Conservation (phyloP, 2,329 filamentous ascomycete species). For the Fusarium fujikuroi region DNA sequence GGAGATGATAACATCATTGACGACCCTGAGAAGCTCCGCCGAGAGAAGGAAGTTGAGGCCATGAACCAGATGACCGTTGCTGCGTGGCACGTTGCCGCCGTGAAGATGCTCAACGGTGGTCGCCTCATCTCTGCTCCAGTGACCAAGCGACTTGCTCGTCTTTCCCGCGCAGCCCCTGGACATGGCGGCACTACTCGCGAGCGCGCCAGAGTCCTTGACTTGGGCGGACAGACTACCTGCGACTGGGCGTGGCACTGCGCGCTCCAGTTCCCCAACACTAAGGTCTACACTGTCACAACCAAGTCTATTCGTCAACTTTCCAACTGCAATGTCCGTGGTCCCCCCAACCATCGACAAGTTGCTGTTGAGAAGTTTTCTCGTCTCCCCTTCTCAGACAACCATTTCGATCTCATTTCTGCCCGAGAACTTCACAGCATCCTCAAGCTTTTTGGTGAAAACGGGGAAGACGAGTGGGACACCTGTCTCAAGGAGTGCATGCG, state of each 20-base stretch:
- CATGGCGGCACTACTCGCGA: conserved; percentile 58
- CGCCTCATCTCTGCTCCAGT: conserved; percentile 72
- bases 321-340: conserved; percentile 82
- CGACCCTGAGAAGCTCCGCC: conserved; percentile 70
- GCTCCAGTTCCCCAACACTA: conserved; percentile 83
- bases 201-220: conserved; percentile 79
- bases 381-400: conserved; percentile 84
- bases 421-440: conserved; percentile 87
- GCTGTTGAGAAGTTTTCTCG: conserved; percentile 80
- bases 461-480: conserved; percentile 86
- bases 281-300: conserved; percentile 88
- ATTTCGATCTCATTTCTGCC: conserved; percentile 93
- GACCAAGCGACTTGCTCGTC: conserved; percentile 68
- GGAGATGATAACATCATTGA: conserved; percentile 73
- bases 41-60: conserved; percentile 84
- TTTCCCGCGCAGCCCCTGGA: conserved; percentile 61
- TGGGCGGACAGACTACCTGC: conserved; percentile 84
- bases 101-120: conserved; percentile 72
- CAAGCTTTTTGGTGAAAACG: conserved; percentile 75
- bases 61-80: conserved; percentile 74
- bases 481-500: conserved; percentile 89
- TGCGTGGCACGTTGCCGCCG: conserved; percentile 70
- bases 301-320: conserved; percentile 75
- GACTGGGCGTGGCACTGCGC: conserved; percentile 98
- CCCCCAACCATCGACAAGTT: conserved; percentile 86